Evolutionary conservation across 768 basidiomycete species (phyloP).

Genomic region (Paxillus involutus): DNA sequence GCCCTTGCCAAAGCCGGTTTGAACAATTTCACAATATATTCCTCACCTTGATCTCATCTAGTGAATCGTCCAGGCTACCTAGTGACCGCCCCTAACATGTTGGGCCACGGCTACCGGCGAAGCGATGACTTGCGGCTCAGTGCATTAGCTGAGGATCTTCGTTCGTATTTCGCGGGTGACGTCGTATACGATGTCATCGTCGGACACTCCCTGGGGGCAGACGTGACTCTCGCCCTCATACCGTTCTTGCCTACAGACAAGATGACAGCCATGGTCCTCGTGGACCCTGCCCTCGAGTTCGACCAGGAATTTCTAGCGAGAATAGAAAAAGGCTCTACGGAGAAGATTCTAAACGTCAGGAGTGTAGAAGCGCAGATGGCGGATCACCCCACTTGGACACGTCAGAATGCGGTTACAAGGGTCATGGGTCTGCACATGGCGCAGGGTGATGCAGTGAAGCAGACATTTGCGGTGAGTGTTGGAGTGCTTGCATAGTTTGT

Average conservation of each 20-base stretch:
- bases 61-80: slow-evolving; percentile 5
- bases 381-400: slow-evolving; percentile 15
- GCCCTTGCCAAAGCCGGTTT: slow-evolving; percentile 9
- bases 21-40: background rate
- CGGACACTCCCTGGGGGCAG: slow-evolving; percentile 16
- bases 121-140: slow-evolving; percentile 10
- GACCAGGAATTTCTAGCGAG: background rate
- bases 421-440: slow-evolving; percentile 9
- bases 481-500: background rate
- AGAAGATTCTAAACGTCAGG: background rate
- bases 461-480: slow-evolving; percentile 8
- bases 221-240: slow-evolving; percentile 9
- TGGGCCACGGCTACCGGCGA: slow-evolving; percentile 14
- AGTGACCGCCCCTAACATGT: slow-evolving; percentile 17
- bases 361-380: slow-evolving; percentile 7
- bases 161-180: slow-evolving; percentile 12
- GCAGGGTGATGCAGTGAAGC: slow-evolving; percentile 2
- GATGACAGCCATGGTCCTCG: slow-evolving; percentile 8
- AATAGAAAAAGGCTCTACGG: background rate
- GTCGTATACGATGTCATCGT: slow-evolving; percentile 15
- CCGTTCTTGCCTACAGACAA: slow-evolving; percentile 2
- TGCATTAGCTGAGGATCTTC: slow-evolving; percentile 12
- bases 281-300: slow-evolving; percentile 13
- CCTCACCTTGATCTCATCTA: background rate
- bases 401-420: slow-evolving; percentile 10